Evolutionary conservation across 257 asterid genomes (phyloP).

Genomic region (Parsonsia alboflavescens): DNA sequence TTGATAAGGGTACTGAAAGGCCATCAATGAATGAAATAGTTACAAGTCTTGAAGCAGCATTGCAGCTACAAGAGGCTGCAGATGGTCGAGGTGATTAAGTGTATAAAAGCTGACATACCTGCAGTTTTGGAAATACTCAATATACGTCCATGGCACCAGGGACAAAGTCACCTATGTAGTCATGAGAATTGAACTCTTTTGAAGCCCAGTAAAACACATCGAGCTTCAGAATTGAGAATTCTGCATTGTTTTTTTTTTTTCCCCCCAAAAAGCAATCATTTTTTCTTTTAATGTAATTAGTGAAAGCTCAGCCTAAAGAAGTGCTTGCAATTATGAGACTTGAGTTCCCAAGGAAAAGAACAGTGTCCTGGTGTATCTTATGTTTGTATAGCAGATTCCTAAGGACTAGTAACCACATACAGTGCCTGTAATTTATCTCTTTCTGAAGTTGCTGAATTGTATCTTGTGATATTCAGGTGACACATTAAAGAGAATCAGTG

Average conservation of each 20-base stretch:
- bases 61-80: constrained; percentile 48
- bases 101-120: neutral
- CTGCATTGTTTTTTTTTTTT: neutral
- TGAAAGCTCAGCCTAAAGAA: neutral
- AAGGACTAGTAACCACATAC: neutral
- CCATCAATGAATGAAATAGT: constrained; percentile 52
- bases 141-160: neutral
- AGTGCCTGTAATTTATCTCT: neutral
- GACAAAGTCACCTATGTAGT: neutral
- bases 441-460: neutral
- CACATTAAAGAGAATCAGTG: too few relatives aligned
- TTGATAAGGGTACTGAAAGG: constrained; percentile 37
- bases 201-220: neutral
- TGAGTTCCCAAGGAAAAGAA: neutral
- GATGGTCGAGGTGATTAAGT: constrained; percentile 19
- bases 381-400: neutral
- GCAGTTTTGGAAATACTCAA: neutral
- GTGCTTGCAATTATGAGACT: neutral
- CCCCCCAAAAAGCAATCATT: neutral
- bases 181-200: neutral
- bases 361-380: neutral
- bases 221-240: neutral
- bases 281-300: neutral
- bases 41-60: constrained; percentile 48
- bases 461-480: neutral